Percentiles rank a stretch among this genome's conserved stretches.
phyloP scores from a whole-genome alignment of 2,329 filamentous ascomycete genomes.

The Fusarium nisikadoi region DNA sequence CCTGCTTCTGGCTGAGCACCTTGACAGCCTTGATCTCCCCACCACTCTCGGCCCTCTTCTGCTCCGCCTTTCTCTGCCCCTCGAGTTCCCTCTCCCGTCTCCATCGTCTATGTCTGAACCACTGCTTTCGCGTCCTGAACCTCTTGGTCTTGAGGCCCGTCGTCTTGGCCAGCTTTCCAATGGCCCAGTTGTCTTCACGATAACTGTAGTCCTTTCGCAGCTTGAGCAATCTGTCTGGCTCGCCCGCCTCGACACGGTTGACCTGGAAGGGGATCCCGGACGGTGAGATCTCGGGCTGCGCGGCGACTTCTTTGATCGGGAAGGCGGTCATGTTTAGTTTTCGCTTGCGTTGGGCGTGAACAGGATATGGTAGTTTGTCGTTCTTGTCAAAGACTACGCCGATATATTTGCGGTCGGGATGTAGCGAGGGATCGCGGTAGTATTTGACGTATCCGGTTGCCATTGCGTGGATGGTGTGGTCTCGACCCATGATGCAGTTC shows the following conservation, averaged over 20 bases:
- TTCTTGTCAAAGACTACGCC: slow-evolving; percentile 88
- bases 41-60: slow-evolving; percentile 48
- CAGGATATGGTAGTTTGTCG: slow-evolving; percentile 81
- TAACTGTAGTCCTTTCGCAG: slow-evolving; percentile 67
- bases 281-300: slow-evolving; percentile 56
- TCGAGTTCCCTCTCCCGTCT: slow-evolving; percentile 55
- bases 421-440: slow-evolving; percentile 85
- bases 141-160: slow-evolving; percentile 62
- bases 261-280: slow-evolving; percentile 63
- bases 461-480: slow-evolving; percentile 93
- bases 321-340: slow-evolving; percentile 77
- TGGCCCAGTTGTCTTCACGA: slow-evolving; percentile 68
- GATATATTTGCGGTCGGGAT: slow-evolving; percentile 93
- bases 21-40: slow-evolving; percentile 47
- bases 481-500: slow-evolving; percentile 92
- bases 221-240: slow-evolving; percentile 60
- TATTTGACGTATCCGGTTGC: slow-evolving; percentile 93
- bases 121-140: slow-evolving; percentile 62
- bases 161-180: slow-evolving; percentile 64
- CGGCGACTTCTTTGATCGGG: slow-evolving; percentile 54
- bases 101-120: slow-evolving; percentile 58
- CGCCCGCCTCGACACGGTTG: slow-evolving; percentile 54
- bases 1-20: slow-evolving; percentile 52
- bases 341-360: slow-evolving; percentile 77
- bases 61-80: slow-evolving; percentile 54